Base-by-base conservation (phyloP, 805 yeast genomes). In the Candida verbasci region DNA sequence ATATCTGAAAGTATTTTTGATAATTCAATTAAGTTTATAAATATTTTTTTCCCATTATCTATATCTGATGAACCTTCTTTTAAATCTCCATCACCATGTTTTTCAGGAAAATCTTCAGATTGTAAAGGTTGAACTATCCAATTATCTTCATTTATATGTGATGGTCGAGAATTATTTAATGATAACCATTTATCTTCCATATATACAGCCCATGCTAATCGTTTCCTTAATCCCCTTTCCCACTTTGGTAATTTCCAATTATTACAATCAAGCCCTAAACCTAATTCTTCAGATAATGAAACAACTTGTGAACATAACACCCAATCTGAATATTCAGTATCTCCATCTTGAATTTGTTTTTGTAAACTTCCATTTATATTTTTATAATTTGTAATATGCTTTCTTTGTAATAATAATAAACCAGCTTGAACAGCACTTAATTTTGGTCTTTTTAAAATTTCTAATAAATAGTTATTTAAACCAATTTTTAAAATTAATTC, bases 131-230 rank as follows among this genome's bases (percentile, higher is more conserved):
- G 68, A 3, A 89, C 93, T 27, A 82, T 66, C 97, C 97, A 91
- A 53, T 87, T 85, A 38, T 71, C 62, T 2, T 80, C 82, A 38
- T 77, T 68, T 15, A 79, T 74, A 56, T 87, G 95, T 0, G 95
- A 82, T 2, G 96, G 95, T 29, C 96, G 68, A 0, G 89, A 78
- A 51, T 86, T 94, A 36, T 79, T 76, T 33, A 89, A 61, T 1
- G 95, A 68, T 8, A 82, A 71, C 97, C 97, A 91, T 54, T 89
- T 87, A 52, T 88, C 96, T 56, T 88, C 95, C 35, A 84, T 68
- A 69, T 78, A 91, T 1, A 88, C 93, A 0, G 97, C 97, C 97
- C 98, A 91, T 1, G 97, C 95, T 33, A 91, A 61, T 40, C 97
- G 69, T 48, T 86, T 76, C 35, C 98, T 70, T 33, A 91, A 62